A percentile compares a stretch with the other conserved stretches of the same genome.
Evolutionary conservation across 352 stramenopile species (phyloP).

Genomic region (Plasmopara viticola): DNA sequence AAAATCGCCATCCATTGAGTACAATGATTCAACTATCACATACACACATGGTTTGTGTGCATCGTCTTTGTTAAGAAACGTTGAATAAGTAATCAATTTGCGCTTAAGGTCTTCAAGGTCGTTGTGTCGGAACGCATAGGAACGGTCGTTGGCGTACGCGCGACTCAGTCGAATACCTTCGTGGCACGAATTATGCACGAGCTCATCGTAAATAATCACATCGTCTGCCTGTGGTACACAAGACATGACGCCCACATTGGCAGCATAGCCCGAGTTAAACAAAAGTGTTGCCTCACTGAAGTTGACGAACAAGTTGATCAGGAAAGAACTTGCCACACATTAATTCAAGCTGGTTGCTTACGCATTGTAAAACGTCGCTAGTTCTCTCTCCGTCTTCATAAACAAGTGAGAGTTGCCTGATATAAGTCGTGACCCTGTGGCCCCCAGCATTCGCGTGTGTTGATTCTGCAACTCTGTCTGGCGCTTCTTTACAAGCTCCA

Average conservation of each 20-base stretch:
- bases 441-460: conserved; percentile 20
- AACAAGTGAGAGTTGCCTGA: conserved; percentile 89
- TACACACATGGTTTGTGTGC: conserved; percentile 59
- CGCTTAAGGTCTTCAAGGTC: conserved; percentile 60
- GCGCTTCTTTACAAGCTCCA: conserved; percentile 35
- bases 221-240: conserved; percentile 85
- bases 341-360: conserved; percentile 9
- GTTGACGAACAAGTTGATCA: conserved; percentile 5
- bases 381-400: conserved; percentile 80
- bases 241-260: conserved; percentile 93
- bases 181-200: conserved; percentile 95
- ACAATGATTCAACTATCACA: conserved; percentile 97
- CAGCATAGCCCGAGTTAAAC: conserved; percentile 96
- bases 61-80: conserved; percentile 3
- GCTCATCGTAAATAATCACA: conserved; percentile 93
- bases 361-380: conserved; percentile 86
- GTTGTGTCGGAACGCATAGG: conserved; percentile 81
- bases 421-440: conserved; percentile 92
- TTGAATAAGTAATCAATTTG: conserved; percentile 45
- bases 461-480: conserved; percentile 34
- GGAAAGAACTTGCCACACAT: conserved; percentile 2
- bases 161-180: conserved; percentile 90
- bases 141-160: conserved; percentile 36
- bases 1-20: conserved; percentile 98
- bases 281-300: conserved; percentile 85